phyloP scores from a whole-genome alignment of 2,329 filamentous ascomycete species.

The Calonectria henricotiae region DNA sequence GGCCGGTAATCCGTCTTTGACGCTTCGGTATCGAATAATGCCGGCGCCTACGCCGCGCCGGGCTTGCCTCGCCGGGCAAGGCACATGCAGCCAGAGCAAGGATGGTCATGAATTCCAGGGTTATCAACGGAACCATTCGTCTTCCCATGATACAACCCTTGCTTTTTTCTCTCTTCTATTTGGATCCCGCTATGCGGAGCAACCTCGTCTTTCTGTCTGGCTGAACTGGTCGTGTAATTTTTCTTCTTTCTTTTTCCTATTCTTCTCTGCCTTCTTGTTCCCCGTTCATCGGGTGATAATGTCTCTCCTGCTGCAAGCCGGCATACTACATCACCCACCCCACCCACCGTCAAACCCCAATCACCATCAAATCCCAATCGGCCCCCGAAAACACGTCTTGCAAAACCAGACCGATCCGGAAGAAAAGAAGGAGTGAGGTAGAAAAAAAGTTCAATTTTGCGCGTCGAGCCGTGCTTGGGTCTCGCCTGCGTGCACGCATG shows the following conservation, averaged over 20 bases:
- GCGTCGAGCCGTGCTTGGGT: too few species aligned
- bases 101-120: conserved; percentile 5
- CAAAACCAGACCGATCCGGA: conserved; percentile 8
- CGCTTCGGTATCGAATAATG: conserved; percentile 16
- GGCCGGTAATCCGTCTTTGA: conserved; percentile 6
- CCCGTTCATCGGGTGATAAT: conserved; percentile 1
- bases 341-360: conserved; percentile 2
- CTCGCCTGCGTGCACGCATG: too few species aligned
- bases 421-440: neutral
- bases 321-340: neutral
- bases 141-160: conserved; percentile 15
- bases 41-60: conserved; percentile 14
- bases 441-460: too few species aligned
- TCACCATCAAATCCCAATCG: conserved; percentile 8
- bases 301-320: conserved; percentile 10
- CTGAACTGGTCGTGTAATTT: neutral
- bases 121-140: conserved; percentile 15
- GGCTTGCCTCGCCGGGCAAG: conserved; percentile 8
- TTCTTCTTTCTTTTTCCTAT: neutral
- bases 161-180: conserved; percentile 7
- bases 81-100: conserved; percentile 15
- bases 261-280: neutral
- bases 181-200: conserved; percentile 15
- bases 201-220: conserved; percentile 6
- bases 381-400: neutral